These are phyloP conservation scores for Quillaja saponaria DNA, from an alignment of 306 rosid genomes.

Conservation along the genomic window DNA sequence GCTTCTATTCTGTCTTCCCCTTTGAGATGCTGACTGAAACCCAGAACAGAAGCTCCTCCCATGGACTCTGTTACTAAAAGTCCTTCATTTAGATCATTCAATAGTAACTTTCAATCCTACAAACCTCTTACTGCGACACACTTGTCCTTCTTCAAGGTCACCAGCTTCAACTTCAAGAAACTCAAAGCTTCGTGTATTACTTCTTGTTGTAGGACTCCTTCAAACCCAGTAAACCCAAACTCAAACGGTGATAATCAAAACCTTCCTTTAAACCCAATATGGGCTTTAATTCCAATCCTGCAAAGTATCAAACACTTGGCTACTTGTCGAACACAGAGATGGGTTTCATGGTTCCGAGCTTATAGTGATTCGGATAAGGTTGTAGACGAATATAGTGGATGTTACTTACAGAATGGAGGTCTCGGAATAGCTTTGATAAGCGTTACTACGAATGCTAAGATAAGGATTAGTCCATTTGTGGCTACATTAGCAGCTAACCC, in stretches of 20 bases:
- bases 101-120: constrained; percentile 8
- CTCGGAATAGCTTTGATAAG: constrained; percentile 67
- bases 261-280: constrained; percentile 30
- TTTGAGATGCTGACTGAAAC: constrained; percentile 62
- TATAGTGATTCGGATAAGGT: constrained; percentile 16
- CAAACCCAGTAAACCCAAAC: constrained; percentile 29
- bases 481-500: constrained; percentile 75
- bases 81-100: constrained; percentile 33
- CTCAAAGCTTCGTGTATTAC: constrained; percentile 20
- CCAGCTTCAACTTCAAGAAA: constrained; percentile 1
- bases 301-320: constrained; percentile 37
- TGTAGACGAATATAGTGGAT: constrained; percentile 8
- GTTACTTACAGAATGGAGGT: constrained; percentile 59
- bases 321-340: constrained; percentile 34
- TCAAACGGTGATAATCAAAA: background rate
- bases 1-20: too few species aligned
- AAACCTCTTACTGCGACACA: constrained; percentile 20
- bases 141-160: constrained; percentile 27
- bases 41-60: constrained; percentile 18
- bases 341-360: constrained; percentile 20
- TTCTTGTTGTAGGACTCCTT: constrained; percentile 16
- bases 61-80: constrained; percentile 55
- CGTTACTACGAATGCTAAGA: constrained; percentile 60
- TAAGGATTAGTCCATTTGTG: constrained; percentile 71
- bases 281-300: constrained; percentile 32